Evolutionary conservation across 2,329 filamentous ascomycete genomes (phyloP).

Genomic region (Sphaerulina musiva): DNA sequence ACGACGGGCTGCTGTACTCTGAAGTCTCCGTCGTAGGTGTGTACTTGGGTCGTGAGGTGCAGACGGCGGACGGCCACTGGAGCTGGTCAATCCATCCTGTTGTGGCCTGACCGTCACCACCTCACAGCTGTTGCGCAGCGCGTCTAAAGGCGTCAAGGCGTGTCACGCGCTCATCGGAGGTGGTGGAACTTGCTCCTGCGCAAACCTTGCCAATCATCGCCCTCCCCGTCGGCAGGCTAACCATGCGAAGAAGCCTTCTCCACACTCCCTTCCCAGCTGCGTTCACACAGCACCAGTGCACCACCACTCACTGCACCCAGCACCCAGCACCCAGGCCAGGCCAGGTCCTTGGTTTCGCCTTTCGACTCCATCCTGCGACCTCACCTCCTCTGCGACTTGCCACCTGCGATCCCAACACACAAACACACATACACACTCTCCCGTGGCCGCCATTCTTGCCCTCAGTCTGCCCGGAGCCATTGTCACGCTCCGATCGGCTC

Average conservation of each 20-base stretch:
- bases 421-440: too few relatives aligned
- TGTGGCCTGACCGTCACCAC: neutral
- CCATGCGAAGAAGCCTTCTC: slow-evolving; percentile 15
- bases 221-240: slow-evolving; percentile 14
- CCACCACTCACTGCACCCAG: too few relatives aligned
- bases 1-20: slow-evolving; percentile 13
- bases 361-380: slow-evolving; percentile 15
- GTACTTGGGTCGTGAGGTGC: slow-evolving; percentile 4
- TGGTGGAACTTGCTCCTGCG: slow-evolving; percentile 10
- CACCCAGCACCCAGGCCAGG: neutral
- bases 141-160: slow-evolving; percentile 6
- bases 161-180: slow-evolving; percentile 13
- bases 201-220: slow-evolving; percentile 21
- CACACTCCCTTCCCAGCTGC: slow-evolving; percentile 15
- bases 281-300: neutral
- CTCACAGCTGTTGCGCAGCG: neutral
- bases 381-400: slow-evolving; percentile 6
- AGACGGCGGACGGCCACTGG: neutral
- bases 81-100: neutral
- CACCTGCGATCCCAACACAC: neutral
- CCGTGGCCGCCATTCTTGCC: neutral
- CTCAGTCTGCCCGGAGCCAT: neutral
- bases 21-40: neutral
- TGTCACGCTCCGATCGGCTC: neutral
- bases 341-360: slow-evolving; percentile 6